These are phyloP conservation scores for Candida succiphila DNA, from an alignment of 805 yeast genomes.

Conservation along the genomic window DNA sequence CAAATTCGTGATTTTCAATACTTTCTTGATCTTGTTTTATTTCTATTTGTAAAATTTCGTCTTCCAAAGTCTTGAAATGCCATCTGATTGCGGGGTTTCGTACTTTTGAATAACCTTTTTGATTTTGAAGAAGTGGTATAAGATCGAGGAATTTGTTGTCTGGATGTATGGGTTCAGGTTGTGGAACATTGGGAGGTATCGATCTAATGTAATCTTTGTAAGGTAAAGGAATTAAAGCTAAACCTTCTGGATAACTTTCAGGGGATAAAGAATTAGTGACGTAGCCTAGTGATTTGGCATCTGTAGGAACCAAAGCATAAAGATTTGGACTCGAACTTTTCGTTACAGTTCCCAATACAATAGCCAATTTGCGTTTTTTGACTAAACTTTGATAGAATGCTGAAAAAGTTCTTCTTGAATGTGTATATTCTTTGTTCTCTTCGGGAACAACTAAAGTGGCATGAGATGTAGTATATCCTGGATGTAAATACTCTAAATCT, in stretches of 20 bases:
- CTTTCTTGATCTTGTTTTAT: constrained; percentile 5
- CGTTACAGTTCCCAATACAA: constrained; percentile 64
- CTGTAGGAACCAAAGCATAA: constrained; percentile 51
- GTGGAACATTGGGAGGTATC: constrained; percentile 31
- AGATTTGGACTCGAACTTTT: constrained; percentile 43
- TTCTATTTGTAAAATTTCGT: constrained; percentile 52
- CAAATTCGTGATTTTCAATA: constrained; percentile 1
- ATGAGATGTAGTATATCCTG: constrained; percentile 41
- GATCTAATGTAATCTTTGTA: constrained; percentile 66
- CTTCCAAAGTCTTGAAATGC: constrained; percentile 55
- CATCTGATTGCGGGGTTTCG: constrained; percentile 59
- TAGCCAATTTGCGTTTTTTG: constrained; percentile 42
- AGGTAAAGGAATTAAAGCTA: constrained; percentile 61
- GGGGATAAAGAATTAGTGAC: constrained; percentile 2
- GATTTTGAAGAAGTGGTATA: constrained; percentile 14
- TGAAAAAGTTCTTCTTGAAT: constrained; percentile 59
- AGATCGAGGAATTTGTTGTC: constrained; percentile 11
- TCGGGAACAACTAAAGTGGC: constrained; percentile 64
- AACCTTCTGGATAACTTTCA: constrained; percentile 52
- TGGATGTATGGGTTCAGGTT: constrained; percentile 1
- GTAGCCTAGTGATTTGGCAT: constrained; percentile 7
- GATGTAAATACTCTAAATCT: constrained; percentile 30
- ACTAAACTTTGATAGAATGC: constrained; percentile 55
- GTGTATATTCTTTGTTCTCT: constrained; percentile 39
- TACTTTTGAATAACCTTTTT: constrained; percentile 29